These are phyloP conservation scores for Fusarium cicatricum DNA, from an alignment of 2,329 filamentous ascomycete species.

Conservation along the genomic window DNA sequence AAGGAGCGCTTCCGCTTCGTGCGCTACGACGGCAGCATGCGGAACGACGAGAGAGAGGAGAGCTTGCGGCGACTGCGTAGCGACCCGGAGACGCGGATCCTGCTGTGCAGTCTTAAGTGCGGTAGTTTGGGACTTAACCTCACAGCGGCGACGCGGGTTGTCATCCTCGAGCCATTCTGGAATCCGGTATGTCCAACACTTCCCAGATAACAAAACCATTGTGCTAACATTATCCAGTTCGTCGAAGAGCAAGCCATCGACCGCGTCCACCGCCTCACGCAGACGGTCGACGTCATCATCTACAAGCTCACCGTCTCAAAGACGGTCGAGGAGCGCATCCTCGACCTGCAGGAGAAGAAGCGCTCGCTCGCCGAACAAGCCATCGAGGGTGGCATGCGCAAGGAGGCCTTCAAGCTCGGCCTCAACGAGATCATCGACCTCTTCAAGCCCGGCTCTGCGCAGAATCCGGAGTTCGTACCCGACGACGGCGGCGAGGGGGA, in stretches of 20 bases:
- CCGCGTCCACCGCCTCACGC: slow-evolving; percentile 96
- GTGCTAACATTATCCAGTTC: slow-evolving; percentile 64
- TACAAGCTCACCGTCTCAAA: slow-evolving; percentile 90
- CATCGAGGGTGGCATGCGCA: slow-evolving; percentile 82
- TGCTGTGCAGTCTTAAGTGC: slow-evolving; percentile 94
- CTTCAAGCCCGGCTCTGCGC: slow-evolving; percentile 71
- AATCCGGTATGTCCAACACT: slow-evolving; percentile 72
- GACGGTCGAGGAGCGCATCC: slow-evolving; percentile 91
- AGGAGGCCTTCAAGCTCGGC: slow-evolving; percentile 80
- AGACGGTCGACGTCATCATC: slow-evolving; percentile 92
- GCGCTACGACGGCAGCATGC: slow-evolving; percentile 95
- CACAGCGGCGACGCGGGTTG: slow-evolving; percentile 89
- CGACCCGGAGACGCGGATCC: slow-evolving; percentile 77
- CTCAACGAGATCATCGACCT: slow-evolving; percentile 94
- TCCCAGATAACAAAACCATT: background rate
- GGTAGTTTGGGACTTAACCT: slow-evolving; percentile 93
- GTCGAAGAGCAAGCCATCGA: slow-evolving; percentile 99
- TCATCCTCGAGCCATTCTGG: slow-evolving; percentile 98
- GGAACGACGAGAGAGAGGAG: slow-evolving; percentile 89
- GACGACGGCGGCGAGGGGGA: slow-evolving; percentile 27
- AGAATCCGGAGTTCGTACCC: slow-evolving; percentile 25
- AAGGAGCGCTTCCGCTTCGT: slow-evolving; percentile 79
- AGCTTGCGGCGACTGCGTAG: slow-evolving; percentile 80
- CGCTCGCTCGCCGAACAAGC: slow-evolving; percentile 89
- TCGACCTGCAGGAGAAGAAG: slow-evolving; percentile 95